Percentiles rank a stretch among this genome's conserved stretches.
Evolutionary conservation across 2,329 filamentous ascomycete species (phyloP).

Genomic region (Monosporascus sp.): DNA sequence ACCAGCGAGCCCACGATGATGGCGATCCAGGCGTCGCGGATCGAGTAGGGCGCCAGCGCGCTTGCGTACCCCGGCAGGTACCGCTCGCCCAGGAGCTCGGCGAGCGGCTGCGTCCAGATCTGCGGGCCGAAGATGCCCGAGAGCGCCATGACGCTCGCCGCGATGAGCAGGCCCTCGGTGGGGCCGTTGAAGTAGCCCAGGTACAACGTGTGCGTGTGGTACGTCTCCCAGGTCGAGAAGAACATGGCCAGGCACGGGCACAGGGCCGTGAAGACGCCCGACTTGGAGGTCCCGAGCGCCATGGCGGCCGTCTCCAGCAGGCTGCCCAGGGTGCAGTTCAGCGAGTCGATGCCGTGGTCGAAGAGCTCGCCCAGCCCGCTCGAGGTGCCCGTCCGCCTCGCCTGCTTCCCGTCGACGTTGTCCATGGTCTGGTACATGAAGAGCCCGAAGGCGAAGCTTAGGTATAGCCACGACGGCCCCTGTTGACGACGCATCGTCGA

Average conservation of each 20-base stretch:
- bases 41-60: slow-evolving; percentile 64
- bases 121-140: slow-evolving; percentile 84
- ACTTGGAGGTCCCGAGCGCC: slow-evolving; percentile 77
- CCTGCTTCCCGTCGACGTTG: slow-evolving; percentile 98
- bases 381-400: slow-evolving; percentile 87
- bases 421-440: slow-evolving; percentile 99
- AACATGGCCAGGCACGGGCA: slow-evolving; percentile 96
- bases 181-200: slow-evolving; percentile 96
- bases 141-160: slow-evolving; percentile 76
- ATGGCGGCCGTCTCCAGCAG: slow-evolving; percentile 89
- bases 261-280: slow-evolving; percentile 86
- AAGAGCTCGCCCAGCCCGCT: slow-evolving; percentile 94
- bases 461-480: slow-evolving; percentile 89
- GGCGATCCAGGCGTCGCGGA: slow-evolving; percentile 84
- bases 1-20: slow-evolving; percentile 62
- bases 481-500: slow-evolving; percentile 28
- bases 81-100: slow-evolving; percentile 59
- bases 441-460: slow-evolving; percentile 88
- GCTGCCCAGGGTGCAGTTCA: slow-evolving; percentile 93
- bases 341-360: slow-evolving; percentile 95
- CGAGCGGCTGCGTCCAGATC: slow-evolving; percentile 76
- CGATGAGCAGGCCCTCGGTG: slow-evolving; percentile 89
- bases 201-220: slow-evolving; percentile 95
- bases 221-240: slow-evolving; percentile 99
- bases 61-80: slow-evolving; percentile 48